Conservation (phyloP, 2,329 filamentous ascomycete species). For the Nothopassalora personata region DNA sequence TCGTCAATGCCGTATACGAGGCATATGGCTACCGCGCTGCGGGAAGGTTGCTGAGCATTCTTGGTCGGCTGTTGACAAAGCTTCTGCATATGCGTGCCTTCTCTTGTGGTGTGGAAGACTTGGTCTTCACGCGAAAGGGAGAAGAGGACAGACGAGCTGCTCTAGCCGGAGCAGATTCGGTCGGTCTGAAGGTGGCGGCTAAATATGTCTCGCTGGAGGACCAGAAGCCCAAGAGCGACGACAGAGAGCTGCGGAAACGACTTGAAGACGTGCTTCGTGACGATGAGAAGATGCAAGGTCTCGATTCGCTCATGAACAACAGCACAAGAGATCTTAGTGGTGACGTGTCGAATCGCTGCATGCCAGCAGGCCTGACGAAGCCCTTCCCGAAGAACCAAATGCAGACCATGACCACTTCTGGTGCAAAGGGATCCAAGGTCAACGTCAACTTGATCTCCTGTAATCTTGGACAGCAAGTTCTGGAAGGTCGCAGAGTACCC, state of each 20-base stretch:
- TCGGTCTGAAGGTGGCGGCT: constrained; percentile 75
- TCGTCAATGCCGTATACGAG: constrained; percentile 90
- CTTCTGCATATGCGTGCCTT: constrained; percentile 91
- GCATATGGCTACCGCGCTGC: constrained; percentile 83
- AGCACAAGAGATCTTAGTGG: constrained; percentile 67
- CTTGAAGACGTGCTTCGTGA: constrained; percentile 88
- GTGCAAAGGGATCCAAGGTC: constrained; percentile 86
- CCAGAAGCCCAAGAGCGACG: constrained; percentile 54
- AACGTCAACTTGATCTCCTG: constrained; percentile 98
- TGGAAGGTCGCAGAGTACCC: constrained; percentile 91
- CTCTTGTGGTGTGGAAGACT: constrained; percentile 94
- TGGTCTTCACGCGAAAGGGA: constrained; percentile 75
- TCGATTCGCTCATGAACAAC: constrained; percentile 83
- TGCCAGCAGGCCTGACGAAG: constrained; percentile 80
- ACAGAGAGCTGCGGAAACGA: constrained; percentile 67
- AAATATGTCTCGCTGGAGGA: constrained; percentile 82
- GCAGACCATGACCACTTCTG: constrained; percentile 97
- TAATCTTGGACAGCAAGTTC: constrained; percentile 91
- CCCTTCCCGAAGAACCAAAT: constrained; percentile 96
- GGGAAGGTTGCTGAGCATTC: constrained; percentile 79
- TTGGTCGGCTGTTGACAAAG: constrained; percentile 83
- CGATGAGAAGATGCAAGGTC: constrained; percentile 79
- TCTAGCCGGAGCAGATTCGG: constrained; percentile 59
- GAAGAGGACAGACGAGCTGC: constrained; percentile 65
- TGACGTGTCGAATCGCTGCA: constrained; percentile 68